Base-by-base conservation (phyloP, 169 alveolate genomes). In the Miamiensis avidus region DNA sequence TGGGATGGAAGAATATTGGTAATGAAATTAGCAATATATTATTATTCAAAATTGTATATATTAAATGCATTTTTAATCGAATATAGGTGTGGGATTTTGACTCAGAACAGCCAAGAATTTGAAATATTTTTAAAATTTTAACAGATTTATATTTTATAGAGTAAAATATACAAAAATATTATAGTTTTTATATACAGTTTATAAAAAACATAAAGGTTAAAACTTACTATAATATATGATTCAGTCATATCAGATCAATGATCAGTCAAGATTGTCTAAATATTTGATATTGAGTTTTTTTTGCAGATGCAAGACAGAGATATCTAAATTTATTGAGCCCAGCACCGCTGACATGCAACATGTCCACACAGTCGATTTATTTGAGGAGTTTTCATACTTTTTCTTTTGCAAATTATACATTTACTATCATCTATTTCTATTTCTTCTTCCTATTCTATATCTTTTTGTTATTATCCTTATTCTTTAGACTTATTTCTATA, bases 1-100 rank as follows among this genome's bases (percentile, higher is more conserved):
- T 92, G 96, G 96, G 96, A 92, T 85, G 92, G 92, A 30, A 84
- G 82, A 64, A 88, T 86, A 28, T 81, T 90, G 72, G 91, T 92
- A 49, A 49, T 49, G 20, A 49, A 49, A 49, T 11, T 89, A 88
- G 34, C 82, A 84, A 28, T 88, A 49, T 49, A 11, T 49, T 49
- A 49, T 11, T 49, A 11, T 49, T 49, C 20, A 49, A 49, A 49
- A 11, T 49, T 49, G 4, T 49, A 49, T 49, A 20, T 49, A 49
- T 49, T 4, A 49, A 11, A 4, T 49, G 4, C 4, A 11, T 49
- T 49, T 11, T 49, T 49, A 11, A 11, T 49, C 20, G 20, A 49
- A 49, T 49, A 49, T 49, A 49, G 69, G 69, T 49, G 20, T 49
- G 69, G 69, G 69, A 49, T 20, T 49, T 49, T 49, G 69, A 49